Base-by-base conservation (phyloP, 169 alveolate genomes). In the Cryptosporidium ryanae region DNA sequence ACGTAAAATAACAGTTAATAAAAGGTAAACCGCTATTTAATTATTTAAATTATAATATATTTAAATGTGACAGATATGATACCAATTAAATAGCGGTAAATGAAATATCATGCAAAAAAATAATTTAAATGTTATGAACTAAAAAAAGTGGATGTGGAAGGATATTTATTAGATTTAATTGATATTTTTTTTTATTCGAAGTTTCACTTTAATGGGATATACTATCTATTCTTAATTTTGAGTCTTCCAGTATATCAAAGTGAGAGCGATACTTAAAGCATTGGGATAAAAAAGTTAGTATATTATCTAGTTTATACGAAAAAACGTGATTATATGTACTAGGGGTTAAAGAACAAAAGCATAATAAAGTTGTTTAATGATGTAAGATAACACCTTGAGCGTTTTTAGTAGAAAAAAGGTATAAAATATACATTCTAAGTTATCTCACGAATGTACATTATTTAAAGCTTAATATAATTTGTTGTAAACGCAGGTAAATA, bases 141-240 rank as follows among this genome's bases (percentile, higher is more conserved):
- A 7, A 13, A 25, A 21, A 66, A 32, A 18, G 83, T 68, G 83
- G 83, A 68, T 68, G 83, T 68, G 83, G 83, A 68, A 68, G 38
- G 83, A 68, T 68, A 68, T 68, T 52, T n/a, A 52, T 52, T 52
- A 52, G 63, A 52, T 52, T n/a, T 52, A n/a, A 52, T 46, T n/a
- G 21, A 5, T 52, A n/a, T 1, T n/a, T 52, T 52, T n/a, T 52
- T 52, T 12, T 21, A 52, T n/a, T n/a, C 0, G 2, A 52, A 52
- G 3, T 52, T 4, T n/a, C 13, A n/a, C 13, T 52, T 52, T 7
- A 52, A 4, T 12, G 5, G 8, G 2, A 12, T n/a, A 52, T 52
- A n/a, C 21, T 52, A 12, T 52, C 27, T 21, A 4, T 52, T n/a
- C 5, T n/a, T 52, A 5, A 52, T 52, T 21, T n/a, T 52, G 13